Percentiles rank a stretch among this genome's conserved stretches.
Evolutionary conservation across 306 rosid genomes (phyloP).

Genomic region (Castanospermum australe): DNA sequence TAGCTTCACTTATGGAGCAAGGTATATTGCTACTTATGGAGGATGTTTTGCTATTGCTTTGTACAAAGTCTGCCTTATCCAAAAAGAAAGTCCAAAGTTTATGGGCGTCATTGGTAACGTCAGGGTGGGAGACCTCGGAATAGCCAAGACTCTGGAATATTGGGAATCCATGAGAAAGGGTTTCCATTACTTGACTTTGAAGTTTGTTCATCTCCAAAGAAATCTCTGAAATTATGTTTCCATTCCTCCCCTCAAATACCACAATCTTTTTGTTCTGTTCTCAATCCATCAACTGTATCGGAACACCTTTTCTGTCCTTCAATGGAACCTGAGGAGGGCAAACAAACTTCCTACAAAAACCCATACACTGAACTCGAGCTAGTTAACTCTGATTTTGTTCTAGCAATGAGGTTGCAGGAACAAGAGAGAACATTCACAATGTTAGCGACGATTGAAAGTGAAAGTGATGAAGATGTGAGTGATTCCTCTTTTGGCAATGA

Average conservation of each 20-base stretch:
- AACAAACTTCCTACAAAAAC: slow-evolving; percentile 51
- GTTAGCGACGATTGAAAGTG: slow-evolving; percentile 59
- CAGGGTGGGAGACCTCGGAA: slow-evolving; percentile 19
- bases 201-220: slow-evolving; percentile 48
- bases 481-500: slow-evolving; percentile 28
- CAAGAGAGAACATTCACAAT: slow-evolving; percentile 46
- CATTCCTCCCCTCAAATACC: slow-evolving; percentile 34
- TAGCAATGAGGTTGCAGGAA: slow-evolving; percentile 64
- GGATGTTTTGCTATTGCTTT: slow-evolving; percentile 38
- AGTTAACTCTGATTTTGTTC: slow-evolving; percentile 51
- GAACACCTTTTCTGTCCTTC: slow-evolving; percentile 9
- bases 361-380: slow-evolving; percentile 57
- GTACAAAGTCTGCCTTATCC: slow-evolving; percentile 32
- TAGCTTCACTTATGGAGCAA: slow-evolving; percentile 34
- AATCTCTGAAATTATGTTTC: slow-evolving; percentile 21
- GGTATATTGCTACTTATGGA: slow-evolving; percentile 42
- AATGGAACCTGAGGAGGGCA: slow-evolving; percentile 54
- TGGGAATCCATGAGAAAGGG: slow-evolving; percentile 36
- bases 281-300: not conserved
- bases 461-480: slow-evolving; percentile 26
- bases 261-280: slow-evolving; percentile 15
- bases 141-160: slow-evolving; percentile 60
- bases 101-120: not conserved
- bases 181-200: slow-evolving; percentile 60
- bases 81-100: slow-evolving; percentile 32